Evolutionary conservation across 768 basidiomycete species (phyloP), one percentile per base, ranked within the genome.

Genomic region (Rhodotorula babjevae): DNA sequence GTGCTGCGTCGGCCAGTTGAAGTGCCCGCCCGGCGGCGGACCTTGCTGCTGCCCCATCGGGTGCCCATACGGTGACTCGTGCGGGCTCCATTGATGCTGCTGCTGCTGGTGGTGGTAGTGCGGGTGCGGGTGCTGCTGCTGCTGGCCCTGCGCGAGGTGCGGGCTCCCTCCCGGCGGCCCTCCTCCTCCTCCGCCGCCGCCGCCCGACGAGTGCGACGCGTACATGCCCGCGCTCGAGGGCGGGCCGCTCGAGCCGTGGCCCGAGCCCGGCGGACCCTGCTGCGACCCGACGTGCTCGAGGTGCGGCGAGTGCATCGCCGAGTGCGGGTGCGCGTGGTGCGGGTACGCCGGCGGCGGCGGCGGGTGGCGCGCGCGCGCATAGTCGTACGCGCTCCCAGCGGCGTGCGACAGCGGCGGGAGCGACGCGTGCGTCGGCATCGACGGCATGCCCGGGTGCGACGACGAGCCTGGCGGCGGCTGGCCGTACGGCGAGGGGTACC

Each of bases 321-420:
- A 33, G 19, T 62, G 46, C 25, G 25, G 46, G 29, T 50, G 56
- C 15, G 4, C 27, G 42, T 27, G 11, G 23, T 27, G 42, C 36
- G 36, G 36, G 36, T 36, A 36, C 36, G 36, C 36, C 27, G 40
- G 59, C 60, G 42, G 44, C 42, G 60, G 19, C 15, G 40, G 59
- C 60, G 42, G 60, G 27, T 44, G 19, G 2, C 29, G 11, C 2
- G 18, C 56, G 56, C 56, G 56, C 42, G 53, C 36, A 29, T 42
- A 40, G 50, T 64, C 50, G 33, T 33, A 55, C 44, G n/a, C 47
- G 58, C 40, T 21, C 19, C 40, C 58, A 16, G n/a, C 50, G 33
- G 16, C 47, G 27, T 27, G 27, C 42, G 64, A 31, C n/a, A 57
- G 55, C 42, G 64, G 55, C n/a, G 55, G 65, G 23, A 65, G 56